Evolutionary conservation across 1,284 basidiomycete species (phyloP).

Genomic region (Thecaphora frezii): DNA sequence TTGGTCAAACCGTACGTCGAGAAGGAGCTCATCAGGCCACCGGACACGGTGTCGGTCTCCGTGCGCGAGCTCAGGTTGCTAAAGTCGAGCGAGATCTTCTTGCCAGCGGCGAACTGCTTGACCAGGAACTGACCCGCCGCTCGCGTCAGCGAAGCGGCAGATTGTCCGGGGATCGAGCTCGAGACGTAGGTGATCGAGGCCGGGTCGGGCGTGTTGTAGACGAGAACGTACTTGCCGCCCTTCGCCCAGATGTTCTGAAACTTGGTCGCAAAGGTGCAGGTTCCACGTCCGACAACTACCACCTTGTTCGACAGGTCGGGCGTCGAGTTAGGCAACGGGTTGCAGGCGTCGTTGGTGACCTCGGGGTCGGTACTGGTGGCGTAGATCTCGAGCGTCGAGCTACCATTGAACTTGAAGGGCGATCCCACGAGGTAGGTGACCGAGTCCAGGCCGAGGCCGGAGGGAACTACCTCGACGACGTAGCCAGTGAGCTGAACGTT

Average conservation of each 20-base stretch:
- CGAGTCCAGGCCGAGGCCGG: conserved; percentile 17
- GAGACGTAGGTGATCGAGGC: conserved; percentile 52
- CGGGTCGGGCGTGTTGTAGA: conserved; percentile 32
- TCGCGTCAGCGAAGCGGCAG: conserved; percentile 35
- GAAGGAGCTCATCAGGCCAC: conserved; percentile 68
- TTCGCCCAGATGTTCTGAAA: conserved; percentile 49
- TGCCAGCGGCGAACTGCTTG: conserved; percentile 61
- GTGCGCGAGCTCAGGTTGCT: conserved; percentile 61
- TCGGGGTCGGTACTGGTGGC: conserved; percentile 29
- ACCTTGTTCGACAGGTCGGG: conserved; percentile 41
- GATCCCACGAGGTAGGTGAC: conserved; percentile 30
- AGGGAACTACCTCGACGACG: conserved; percentile 23
- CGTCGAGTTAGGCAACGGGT: conserved; percentile 36
- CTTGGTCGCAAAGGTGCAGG: conserved; percentile 47
- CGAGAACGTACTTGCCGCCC: conserved; percentile 56
- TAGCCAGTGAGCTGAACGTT: conserved; percentile 43
- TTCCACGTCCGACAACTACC: conserved; percentile 41
- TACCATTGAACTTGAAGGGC: conserved; percentile 30
- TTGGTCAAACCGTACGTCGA: conserved; percentile 67
- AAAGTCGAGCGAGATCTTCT: conserved; percentile 64
- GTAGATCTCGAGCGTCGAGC: conserved; percentile 34
- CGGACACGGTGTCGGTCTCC: conserved; percentile 62
- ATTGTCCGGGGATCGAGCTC: conserved; percentile 22
- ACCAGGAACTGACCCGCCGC: conserved; percentile 56
- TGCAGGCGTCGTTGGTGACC: conserved; percentile 36